phyloP scores from a whole-genome alignment of 2,329 filamentous ascomycete species.

The Cladophialophora yegresii region DNA sequence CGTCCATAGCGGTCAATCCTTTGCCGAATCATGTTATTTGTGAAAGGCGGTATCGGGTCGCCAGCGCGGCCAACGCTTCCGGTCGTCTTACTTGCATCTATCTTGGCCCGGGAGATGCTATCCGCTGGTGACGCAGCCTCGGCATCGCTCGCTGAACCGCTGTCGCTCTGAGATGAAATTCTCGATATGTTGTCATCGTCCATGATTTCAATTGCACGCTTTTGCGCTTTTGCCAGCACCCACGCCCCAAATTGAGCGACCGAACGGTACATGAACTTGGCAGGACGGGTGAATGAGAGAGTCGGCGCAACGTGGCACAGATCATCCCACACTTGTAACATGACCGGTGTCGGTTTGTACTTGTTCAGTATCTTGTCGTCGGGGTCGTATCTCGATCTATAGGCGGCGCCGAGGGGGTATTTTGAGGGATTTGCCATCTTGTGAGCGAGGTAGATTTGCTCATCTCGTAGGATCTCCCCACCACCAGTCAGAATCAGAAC shows the following conservation, averaged over 20 bases:
- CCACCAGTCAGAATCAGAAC: slow-evolving; percentile 84
- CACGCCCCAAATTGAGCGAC: slow-evolving; percentile 92
- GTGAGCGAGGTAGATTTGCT: slow-evolving; percentile 93
- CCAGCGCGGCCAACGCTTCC: slow-evolving; percentile 77
- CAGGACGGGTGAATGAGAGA: slow-evolving; percentile 92
- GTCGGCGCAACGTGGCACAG: slow-evolving; percentile 90
- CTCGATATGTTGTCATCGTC: slow-evolving; percentile 76
- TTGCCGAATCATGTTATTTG: slow-evolving; percentile 88
- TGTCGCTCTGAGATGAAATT: slow-evolving; percentile 63
- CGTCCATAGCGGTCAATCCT: slow-evolving; percentile 76
- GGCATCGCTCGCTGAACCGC: slow-evolving; percentile 38
- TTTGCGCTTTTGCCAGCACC: slow-evolving; percentile 80
- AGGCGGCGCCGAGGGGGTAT: slow-evolving; percentile 69
- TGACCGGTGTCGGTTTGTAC: slow-evolving; percentile 84
- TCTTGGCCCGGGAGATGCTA: slow-evolving; percentile 31
- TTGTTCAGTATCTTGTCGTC: slow-evolving; percentile 57
- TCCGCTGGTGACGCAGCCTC: slow-evolving; percentile 24
- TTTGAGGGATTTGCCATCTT: slow-evolving; percentile 82
- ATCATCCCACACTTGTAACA: slow-evolving; percentile 94
- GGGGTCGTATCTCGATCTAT: slow-evolving; percentile 64
- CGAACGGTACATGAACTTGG: slow-evolving; percentile 92
- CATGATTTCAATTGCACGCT: slow-evolving; percentile 74
- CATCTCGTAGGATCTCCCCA: slow-evolving; percentile 84
- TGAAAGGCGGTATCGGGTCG: slow-evolving; percentile 77
- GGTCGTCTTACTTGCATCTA: slow-evolving; percentile 28